These are phyloP conservation scores for Solanum chaucha DNA, from an alignment of 257 asterid genomes.

Conservation along the genomic window DNA sequence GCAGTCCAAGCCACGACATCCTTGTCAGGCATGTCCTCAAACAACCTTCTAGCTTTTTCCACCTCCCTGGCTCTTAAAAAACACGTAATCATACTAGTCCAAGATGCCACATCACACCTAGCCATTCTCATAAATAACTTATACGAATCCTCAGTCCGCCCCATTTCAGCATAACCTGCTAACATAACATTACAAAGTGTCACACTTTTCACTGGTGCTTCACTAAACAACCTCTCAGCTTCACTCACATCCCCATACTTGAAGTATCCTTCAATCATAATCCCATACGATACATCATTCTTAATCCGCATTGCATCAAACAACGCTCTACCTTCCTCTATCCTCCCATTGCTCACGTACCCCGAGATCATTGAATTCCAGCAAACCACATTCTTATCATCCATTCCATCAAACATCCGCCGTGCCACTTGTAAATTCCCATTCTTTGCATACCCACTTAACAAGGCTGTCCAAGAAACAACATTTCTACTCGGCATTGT, in stretches of 20 bases:
- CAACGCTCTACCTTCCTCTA: slow-evolving; percentile 33
- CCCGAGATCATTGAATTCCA: slow-evolving; percentile 86
- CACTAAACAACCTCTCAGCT: slow-evolving; percentile 43
- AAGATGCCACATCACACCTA: slow-evolving; percentile 45
- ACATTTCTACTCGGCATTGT: slow-evolving; percentile 56
- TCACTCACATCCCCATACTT: slow-evolving; percentile 31
- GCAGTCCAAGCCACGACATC: slow-evolving; percentile 78
- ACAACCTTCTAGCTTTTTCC: slow-evolving; percentile 40
- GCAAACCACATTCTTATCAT: slow-evolving; percentile 48
- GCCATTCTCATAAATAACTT: slow-evolving; percentile 39
- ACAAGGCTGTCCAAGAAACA: slow-evolving; percentile 72
- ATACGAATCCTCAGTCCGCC: slow-evolving; percentile 17
- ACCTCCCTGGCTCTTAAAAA: slow-evolving; percentile 43
- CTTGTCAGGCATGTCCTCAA: slow-evolving; percentile 56
- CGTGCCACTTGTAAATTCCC: slow-evolving; percentile 58
- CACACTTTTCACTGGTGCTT: slow-evolving; percentile 28
- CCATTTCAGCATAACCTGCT: slow-evolving; percentile 33
- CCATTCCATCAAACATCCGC: slow-evolving; percentile 38
- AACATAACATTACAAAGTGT: slow-evolving; percentile 44
- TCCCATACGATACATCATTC: slow-evolving; percentile 38
- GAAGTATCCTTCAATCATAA: slow-evolving; percentile 46
- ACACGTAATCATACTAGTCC: slow-evolving; percentile 64
- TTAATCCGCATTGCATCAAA: slow-evolving; percentile 45
- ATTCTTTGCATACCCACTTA: slow-evolving; percentile 65
- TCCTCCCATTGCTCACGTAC: slow-evolving; percentile 33